These are phyloP conservation scores for Jaapia argillacea DNA, from an alignment of 768 basidiomycete genomes.

Conservation along the genomic window DNA sequence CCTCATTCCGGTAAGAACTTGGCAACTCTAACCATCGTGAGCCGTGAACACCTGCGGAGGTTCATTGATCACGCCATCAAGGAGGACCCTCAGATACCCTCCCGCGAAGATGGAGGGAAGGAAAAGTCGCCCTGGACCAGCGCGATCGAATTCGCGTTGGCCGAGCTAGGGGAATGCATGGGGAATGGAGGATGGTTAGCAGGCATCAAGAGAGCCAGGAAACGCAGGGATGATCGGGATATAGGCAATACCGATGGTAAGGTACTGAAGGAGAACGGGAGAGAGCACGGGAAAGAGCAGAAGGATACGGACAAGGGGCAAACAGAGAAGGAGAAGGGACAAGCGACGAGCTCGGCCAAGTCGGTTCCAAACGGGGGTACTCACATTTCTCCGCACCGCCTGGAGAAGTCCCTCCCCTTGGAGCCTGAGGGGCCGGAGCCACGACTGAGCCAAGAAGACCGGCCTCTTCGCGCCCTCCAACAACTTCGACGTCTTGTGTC, in stretches of 20 bases:
- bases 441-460: background rate
- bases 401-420: background rate
- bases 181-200: conserved; percentile 35
- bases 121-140: conserved; percentile 32
- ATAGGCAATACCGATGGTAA: background rate
- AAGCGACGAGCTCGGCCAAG: background rate
- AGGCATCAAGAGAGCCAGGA: conserved; percentile 28
- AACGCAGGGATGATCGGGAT: conserved; percentile 10
- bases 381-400: too few relatives aligned
- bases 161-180: conserved; percentile 32
- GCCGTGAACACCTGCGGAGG: conserved; percentile 15
- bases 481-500: conserved; percentile 5
- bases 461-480: conserved; percentile 2
- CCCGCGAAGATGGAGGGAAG: conserved; percentile 1
- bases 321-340: conserved; percentile 1
- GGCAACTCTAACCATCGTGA: conserved; percentile 13
- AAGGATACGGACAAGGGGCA: conserved; percentile 13
- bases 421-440: background rate
- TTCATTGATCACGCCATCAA: conserved; percentile 16
- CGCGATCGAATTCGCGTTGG: conserved; percentile 36
- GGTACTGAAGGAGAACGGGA: conserved; percentile 9
- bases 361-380: too few relatives aligned
- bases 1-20: background rate
- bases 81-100: conserved; percentile 9
- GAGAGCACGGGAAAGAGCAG: conserved; percentile 16